Percentiles rank a stretch among this genome's conserved stretches.
These are phyloP conservation scores for Epichloe hybrida DNA, from an alignment of 2,329 filamentous ascomycete species.

Conservation along the genomic window DNA sequence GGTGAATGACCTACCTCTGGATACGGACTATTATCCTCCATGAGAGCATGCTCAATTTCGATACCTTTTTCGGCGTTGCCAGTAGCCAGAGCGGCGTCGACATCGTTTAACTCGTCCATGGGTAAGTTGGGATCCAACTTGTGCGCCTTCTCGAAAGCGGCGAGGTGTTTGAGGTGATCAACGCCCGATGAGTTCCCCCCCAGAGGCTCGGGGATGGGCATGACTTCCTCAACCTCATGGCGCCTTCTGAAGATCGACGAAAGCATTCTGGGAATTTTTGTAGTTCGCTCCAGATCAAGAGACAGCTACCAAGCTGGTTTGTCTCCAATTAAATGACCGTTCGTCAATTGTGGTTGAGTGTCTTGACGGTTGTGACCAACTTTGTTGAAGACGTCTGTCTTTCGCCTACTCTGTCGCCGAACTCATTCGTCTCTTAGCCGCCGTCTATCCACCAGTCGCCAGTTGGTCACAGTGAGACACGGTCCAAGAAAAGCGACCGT, in stretches of 20 bases:
- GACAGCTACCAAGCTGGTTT: neutral
- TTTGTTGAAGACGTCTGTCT: neutral
- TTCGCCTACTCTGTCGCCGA: neutral
- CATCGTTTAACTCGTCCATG: constrained; percentile 46
- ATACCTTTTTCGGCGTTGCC: constrained; percentile 42
- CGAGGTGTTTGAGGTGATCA: constrained; percentile 32
- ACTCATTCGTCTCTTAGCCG: neutral
- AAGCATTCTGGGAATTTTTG: constrained; percentile 13
- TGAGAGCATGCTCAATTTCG: constrained; percentile 42
- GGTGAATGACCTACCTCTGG: constrained; percentile 36
- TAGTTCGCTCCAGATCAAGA: neutral
- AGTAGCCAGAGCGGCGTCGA: constrained; percentile 42
- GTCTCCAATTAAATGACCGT: neutral
- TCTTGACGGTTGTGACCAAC: neutral
- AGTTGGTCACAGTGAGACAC: neutral
- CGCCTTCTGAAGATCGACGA: constrained; percentile 30
- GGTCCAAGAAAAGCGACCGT: neutral
- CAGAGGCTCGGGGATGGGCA: constrained; percentile 25
- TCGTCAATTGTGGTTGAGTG: neutral
- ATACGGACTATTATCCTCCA: constrained; percentile 55
- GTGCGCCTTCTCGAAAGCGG: constrained; percentile 45
- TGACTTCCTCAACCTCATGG: constrained; percentile 31
- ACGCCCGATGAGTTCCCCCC: constrained; percentile 26
- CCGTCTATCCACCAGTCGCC: neutral
- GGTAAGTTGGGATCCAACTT: constrained; percentile 52